Percentiles rank a stretch among this genome's conserved stretches.
phyloP scores from a whole-genome alignment of 169 alveolate genomes.

The Cryptosporidium sp. region DNA sequence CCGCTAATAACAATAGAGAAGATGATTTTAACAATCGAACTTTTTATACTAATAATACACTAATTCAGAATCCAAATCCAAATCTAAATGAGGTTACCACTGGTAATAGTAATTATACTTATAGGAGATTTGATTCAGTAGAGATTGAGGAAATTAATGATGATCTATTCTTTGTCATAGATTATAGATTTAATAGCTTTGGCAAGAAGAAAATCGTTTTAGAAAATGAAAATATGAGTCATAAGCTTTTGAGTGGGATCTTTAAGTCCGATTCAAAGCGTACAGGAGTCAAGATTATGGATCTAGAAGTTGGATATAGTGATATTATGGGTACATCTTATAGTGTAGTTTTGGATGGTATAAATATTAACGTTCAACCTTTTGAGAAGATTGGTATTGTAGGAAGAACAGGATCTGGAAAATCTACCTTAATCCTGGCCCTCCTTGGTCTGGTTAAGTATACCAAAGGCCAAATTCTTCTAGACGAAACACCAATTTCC shows the following conservation, averaged over 20 bases:
- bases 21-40: background rate
- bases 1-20: background rate
- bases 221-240: background rate
- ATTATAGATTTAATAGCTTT: conserved; percentile 1
- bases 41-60: background rate
- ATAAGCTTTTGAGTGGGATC: background rate
- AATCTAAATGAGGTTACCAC: background rate
- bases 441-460: conserved; percentile 78
- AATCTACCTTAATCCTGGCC: conserved; percentile 79
- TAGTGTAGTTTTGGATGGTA: conserved; percentile 16
- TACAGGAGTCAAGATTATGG: conserved; percentile 51
- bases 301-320: conserved; percentile 58
- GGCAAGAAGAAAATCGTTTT: background rate
- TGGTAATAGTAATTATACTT: background rate
- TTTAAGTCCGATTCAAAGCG: background rate
- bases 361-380: conserved; percentile 77
- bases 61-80: background rate
- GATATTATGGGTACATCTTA: conserved; percentile 23
- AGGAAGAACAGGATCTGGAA: conserved; percentile 82
- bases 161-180: conserved; percentile 2
- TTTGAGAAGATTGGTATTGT: conserved; percentile 79
- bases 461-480: conserved; percentile 77
- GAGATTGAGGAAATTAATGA: conserved; percentile 12
- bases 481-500: conserved; percentile 77
- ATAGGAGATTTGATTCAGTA: background rate